Base-by-base conservation (phyloP, 805 yeast genomes). In the Spathaspora girioi region DNA sequence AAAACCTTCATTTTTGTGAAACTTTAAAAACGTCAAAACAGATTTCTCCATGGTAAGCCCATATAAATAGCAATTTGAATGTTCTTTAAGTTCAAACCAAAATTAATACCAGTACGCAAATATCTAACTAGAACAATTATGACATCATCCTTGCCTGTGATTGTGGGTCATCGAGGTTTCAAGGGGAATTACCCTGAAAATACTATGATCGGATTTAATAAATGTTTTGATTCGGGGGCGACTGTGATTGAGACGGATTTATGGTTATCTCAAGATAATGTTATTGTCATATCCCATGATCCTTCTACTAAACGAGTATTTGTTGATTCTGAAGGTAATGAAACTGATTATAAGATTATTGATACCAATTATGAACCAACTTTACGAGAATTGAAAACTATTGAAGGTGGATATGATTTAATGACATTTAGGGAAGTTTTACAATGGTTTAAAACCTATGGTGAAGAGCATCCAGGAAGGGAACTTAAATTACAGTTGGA, bases 121-220 rank as follows among this genome's bases (percentile, higher is more conserved):
- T 35, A 14, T 35, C 40, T 35, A 14, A 35, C 40, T 11, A 3
- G 40, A 35, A 35, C 9, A 35, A 7, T 12, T 14, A 14, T 42
- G 9, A 4, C 46, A 44, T 43, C 58, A 4, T 23, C 26, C 3
- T 23, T 6, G 2, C 67, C 73, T 1, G 59, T 66, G 0, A 68
- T 73, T 9, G 65, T 67, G 6, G 79, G 79, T 46, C 79, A 74
- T 53, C 64, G 79, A 47, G 79, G 79, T 0, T 74, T 68, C 58
- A 74, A 74, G 52, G 75, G 66, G 38, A 59, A 65, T 45, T 69
- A 66, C 50, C 64, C 75, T 3, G 79, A 74, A 55, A 74, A 74
- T 56, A 71, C 78, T 9, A 19, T 74, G 17, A 17, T 47, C 5
- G 77, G 77, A 7, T 74, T 74, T 55, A 56, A 58, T 17, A 62